A percentile compares a stretch with the other conserved stretches of the same genome.
These are phyloP conservation scores for Marasmius oreades DNA, from an alignment of 1,284 basidiomycete genomes.

Conservation along the genomic window DNA sequence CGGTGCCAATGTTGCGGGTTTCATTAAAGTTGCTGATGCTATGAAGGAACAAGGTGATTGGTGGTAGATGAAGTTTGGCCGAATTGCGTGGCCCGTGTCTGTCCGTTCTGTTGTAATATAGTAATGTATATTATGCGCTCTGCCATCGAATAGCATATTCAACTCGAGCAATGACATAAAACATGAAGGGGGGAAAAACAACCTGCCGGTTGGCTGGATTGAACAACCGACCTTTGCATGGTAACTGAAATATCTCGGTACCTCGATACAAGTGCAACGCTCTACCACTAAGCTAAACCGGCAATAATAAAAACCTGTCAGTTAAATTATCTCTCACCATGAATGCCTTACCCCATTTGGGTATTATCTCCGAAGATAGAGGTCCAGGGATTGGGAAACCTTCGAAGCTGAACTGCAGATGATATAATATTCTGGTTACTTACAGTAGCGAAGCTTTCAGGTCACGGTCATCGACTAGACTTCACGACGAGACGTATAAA, in stretches of 20 bases:
- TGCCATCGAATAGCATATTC: neutral
- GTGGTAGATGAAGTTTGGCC: constrained; percentile 45
- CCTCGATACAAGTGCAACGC: neutral
- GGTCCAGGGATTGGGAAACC: no score
- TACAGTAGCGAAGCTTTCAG: no score
- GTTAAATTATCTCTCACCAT: neutral
- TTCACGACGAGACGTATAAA: no score
- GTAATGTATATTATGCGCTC: neutral
- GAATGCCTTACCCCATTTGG: no score
- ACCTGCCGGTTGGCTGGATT: neutral
- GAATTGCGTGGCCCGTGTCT: neutral
- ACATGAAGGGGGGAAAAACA: neutral
- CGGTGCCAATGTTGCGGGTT: constrained; percentile 78
- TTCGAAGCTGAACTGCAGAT: no score
- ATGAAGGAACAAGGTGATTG: constrained; percentile 73
- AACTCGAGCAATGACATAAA: neutral
- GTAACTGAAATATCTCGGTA: neutral
- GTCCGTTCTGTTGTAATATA: neutral
- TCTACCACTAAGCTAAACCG: neutral
- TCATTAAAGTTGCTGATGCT: constrained; percentile 67
- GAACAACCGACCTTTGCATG: neutral
- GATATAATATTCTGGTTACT: no score
- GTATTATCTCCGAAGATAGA: no score
- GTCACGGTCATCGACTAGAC: no score
- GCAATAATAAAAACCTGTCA: no score